Evolutionary conservation across 2,329 filamentous ascomycete genomes (phyloP).

Genomic region (Fusarium sp.): DNA sequence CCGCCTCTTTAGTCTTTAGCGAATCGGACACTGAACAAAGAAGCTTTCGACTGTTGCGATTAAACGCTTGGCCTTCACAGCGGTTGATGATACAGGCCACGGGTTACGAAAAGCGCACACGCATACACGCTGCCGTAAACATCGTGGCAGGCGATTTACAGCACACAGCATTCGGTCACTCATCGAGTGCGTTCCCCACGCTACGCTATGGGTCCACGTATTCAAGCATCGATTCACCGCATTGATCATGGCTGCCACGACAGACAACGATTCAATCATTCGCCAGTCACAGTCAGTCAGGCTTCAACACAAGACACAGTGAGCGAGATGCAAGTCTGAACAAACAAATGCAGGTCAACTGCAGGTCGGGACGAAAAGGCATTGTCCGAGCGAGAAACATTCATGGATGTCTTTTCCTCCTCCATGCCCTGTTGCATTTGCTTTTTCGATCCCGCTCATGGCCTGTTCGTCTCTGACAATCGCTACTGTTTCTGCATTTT

Average conservation of each 20-base stretch:
- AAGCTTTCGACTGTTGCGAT: conserved; percentile 17
- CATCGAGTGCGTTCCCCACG: conserved; percentile 16
- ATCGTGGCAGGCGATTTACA: conserved; percentile 6
- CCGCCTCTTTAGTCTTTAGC: conserved; percentile 19
- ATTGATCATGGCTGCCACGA: conserved; percentile 29
- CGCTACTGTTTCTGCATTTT: background rate
- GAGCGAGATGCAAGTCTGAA: background rate
- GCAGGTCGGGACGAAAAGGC: conserved; percentile 1
- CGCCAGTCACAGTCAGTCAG: conserved; percentile 3
- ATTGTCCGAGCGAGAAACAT: background rate
- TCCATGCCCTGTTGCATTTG: conserved; percentile 1
- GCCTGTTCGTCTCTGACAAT: background rate
- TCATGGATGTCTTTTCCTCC: conserved; percentile 5
- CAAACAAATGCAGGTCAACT: conserved; percentile 1
- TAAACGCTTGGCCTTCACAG: conserved; percentile 12
- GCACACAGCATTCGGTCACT: conserved; percentile 11
- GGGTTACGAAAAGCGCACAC: background rate
- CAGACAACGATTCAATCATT: conserved; percentile 6
- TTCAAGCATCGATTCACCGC: conserved; percentile 31
- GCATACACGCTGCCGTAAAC: background rate
- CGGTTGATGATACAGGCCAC: background rate
- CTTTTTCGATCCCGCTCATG: background rate
- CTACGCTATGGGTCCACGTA: conserved; percentile 32
- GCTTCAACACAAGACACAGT: background rate
- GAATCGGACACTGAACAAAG: conserved; percentile 22